Base-by-base conservation (phyloP, 139 green algal genomes). In the Chlamydomonas asymmetrica region DNA sequence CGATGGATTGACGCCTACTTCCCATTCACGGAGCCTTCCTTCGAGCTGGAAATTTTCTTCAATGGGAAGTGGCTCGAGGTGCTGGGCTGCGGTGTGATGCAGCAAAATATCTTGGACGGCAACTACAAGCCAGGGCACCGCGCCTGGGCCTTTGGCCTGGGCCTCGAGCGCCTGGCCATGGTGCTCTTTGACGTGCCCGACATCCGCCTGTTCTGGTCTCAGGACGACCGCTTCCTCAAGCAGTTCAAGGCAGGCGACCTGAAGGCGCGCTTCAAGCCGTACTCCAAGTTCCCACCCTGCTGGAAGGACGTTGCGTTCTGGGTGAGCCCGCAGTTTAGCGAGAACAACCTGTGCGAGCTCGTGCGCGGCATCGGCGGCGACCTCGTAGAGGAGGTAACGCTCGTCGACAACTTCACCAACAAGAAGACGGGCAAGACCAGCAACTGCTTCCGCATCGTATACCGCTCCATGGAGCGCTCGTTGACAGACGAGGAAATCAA, bases 251-350 rank as follows among this genome's bases (percentile, higher is more conserved):
- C 85, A 4, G 85, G 82, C 20, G 79, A 92, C 81, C 66, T 93
- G 8, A 76, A 72, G 18, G 73, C 87, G 32, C 90, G 90, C 69
- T 99, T 99, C 90, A 98, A 98, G 88, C 76, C 93, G 18, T 99
- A 92, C 86, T 95, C 85, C 72, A 99, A 98, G 89, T 99, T 85
- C 82, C 96, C 94, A 2, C 87, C 94, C 18, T 97, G 94, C 88
- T 97, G 90, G 84, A 98, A 98, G 88, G 97, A 99, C 81, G 93
- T 99, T 39, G 91, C 92, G 38, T 99, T 99, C 84, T 99, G 97
- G 97, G 81, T 97, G 18, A 84, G 72, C 8, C 88, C 79, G 31
- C 85, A 94, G 48, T 99, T 98, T 84, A 96, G 89, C 5, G 96
- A 99, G 83, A 99, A 99, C 89, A 99, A 99, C 84, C 87, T 99